Base-by-base conservation (phyloP, 2,329 filamentous ascomycete genomes). In the Sordariomycetes sp. region DNA sequence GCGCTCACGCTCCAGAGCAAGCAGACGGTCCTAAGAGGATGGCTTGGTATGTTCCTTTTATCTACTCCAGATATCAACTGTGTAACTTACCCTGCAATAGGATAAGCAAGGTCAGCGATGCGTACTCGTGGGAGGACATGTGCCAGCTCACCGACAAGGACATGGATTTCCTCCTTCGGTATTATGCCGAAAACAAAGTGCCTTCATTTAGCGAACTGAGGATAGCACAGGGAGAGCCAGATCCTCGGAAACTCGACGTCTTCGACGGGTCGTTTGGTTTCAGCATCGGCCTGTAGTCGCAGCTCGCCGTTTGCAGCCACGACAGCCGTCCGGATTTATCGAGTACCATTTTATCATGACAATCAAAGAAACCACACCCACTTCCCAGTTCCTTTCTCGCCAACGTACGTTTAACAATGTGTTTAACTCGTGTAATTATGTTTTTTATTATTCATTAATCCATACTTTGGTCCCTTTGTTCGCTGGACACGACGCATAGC, bases 101-200 rank as follows among this genome's bases (percentile, higher is more conserved):
- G 91, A 97, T 97, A 89, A 90, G 86, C 54, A 87, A 83, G 62
- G 89, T 97, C 40, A 97, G 92, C 74, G 90, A 97, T 65, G 79
- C 85, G 40, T 97, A 93, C 78, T 86, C 80, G 57, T 83, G 95
- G 69, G 87, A 95, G 61, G 88, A 97, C 61, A 81, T 97, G 64
- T 92, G 90, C 64, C 81, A 82, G 37, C 85, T 97, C 79, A 83
- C 82, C 22, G 89, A 94, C 55, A 81, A 87, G 65, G 92, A 92
- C 65, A 96, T 97, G 88, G 85, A 89, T 58, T 81, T 79, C 58
- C 75, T 97, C n/a, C 74, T 97, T 43, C 76, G 78, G n/a, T 92
- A 86, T 68, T 97, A 95, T 64, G 72, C 71, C 0, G 66, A 74
- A 1, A 75, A 77, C 61, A 75, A 79, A 58, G 83, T 85, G 1